phyloP scores from a whole-genome alignment of 257 asterid species.

The Nicotiana undulata region DNA sequence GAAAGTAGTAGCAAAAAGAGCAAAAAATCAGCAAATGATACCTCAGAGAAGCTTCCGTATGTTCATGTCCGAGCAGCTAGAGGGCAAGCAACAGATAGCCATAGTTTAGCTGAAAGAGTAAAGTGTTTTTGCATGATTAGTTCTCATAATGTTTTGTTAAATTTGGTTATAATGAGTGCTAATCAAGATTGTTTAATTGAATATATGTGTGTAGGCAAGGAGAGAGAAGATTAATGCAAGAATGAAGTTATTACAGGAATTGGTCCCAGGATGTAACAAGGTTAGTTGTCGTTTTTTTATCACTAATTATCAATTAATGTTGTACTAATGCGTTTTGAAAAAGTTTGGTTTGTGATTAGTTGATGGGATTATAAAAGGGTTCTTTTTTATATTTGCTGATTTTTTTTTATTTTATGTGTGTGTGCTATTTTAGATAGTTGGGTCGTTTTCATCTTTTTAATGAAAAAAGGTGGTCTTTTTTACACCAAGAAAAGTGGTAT shows the following conservation, averaged over 20 bases:
- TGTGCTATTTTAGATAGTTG: conserved; percentile 13
- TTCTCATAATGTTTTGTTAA: conserved; percentile 15
- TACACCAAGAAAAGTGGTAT: conserved; percentile 47
- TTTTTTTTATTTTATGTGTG: not conserved
- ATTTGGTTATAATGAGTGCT: conserved; percentile 8
- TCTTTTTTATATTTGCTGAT: not conserved
- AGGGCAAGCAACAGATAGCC: conserved; percentile 98
- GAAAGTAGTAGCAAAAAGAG: conserved; percentile 48
- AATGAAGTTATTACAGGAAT: conserved; percentile 89
- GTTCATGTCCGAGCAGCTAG: conserved; percentile 94
- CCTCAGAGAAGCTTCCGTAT: conserved; percentile 64
- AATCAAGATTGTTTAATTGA: conserved; percentile 9
- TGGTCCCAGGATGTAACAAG: conserved; percentile 99
- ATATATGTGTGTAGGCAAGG: conserved; percentile 56
- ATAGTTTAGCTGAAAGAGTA: conserved; percentile 97
- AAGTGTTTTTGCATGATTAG: not conserved
- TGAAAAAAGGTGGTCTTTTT: conserved; percentile 42
- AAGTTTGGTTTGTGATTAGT: not conserved
- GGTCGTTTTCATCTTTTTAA: conserved; percentile 43
- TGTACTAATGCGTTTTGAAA: not conserved
- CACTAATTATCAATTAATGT: too few relatives aligned
- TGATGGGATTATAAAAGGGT: conserved; percentile 8
- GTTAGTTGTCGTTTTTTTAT: conserved; percentile 42
- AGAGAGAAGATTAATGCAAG: conserved; percentile 97
- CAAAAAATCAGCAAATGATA: conserved; percentile 46